Conservation (phyloP, 1,284 basidiomycete genomes). For the Chondrostereum purpureum region DNA sequence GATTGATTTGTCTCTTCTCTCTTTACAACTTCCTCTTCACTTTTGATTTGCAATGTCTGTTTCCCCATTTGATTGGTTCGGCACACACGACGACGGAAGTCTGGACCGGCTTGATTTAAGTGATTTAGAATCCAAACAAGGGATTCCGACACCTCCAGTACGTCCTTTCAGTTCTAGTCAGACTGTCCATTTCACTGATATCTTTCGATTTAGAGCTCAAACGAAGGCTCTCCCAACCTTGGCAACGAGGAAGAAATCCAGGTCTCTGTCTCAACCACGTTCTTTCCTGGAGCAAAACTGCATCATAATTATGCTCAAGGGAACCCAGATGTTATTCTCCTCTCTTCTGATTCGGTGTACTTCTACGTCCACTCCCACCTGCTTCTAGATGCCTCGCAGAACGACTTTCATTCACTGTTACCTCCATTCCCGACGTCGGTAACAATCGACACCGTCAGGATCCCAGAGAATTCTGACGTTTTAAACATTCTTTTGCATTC, state of each 20-base stretch:
- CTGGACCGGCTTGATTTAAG: neutral
- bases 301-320: neutral
- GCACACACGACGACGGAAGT: too few relatives aligned
- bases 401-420: conserved; percentile 9
- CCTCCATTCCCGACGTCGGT: neutral
- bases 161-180: neutral
- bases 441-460: too few relatives aligned
- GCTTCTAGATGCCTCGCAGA: conserved; percentile 17
- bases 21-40: too few relatives aligned
- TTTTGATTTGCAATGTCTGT: too few relatives aligned
- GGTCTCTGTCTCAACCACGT: neutral
- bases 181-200: neutral
- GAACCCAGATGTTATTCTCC: neutral
- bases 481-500: conserved; percentile 23
- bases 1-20: too few relatives aligned
- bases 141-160: neutral
- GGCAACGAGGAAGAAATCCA: neutral
- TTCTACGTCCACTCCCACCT: conserved; percentile 2
- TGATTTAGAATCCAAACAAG: neutral
- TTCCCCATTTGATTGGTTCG: neutral
- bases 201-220: neutral
- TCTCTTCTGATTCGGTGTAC: neutral
- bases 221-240: neutral
- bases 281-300: neutral
- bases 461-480: conserved; percentile 14